Percentiles rank a stretch among this genome's conserved stretches.
Evolutionary conservation across 1,284 basidiomycete genomes (phyloP).

Genomic region (Heterobasidion annosum): DNA sequence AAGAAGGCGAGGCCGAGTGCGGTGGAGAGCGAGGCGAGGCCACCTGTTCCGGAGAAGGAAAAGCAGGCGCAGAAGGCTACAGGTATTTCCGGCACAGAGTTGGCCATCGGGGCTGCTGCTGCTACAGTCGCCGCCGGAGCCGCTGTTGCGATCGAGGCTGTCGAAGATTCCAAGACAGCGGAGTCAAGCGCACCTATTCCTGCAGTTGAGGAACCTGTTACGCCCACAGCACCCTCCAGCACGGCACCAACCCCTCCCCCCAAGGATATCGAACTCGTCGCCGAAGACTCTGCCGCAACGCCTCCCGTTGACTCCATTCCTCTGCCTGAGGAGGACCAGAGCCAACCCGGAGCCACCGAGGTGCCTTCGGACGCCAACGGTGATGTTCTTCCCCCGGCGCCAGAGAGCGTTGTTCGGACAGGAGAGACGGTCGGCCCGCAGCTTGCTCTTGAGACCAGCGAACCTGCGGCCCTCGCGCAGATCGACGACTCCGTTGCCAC

Average conservation of each 20-base stretch:
- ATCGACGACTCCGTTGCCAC: background rate
- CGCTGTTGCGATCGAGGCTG: constrained; percentile 10
- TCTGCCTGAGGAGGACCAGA: background rate
- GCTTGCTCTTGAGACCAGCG: constrained; percentile 19
- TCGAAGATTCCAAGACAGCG: constrained; percentile 9
- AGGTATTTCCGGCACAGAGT: background rate
- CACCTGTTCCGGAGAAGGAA: constrained; percentile 1
- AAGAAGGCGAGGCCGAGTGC: constrained; percentile 10
- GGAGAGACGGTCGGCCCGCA: constrained; percentile 30
- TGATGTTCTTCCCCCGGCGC: constrained; percentile 18
- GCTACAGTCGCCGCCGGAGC: constrained; percentile 6
- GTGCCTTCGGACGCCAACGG: constrained; percentile 1
- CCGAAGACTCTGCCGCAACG: background rate
- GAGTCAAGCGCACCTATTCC: constrained; percentile 6
- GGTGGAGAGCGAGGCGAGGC: constrained; percentile 1
- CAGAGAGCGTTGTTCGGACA: constrained; percentile 23
- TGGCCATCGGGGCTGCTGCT: constrained; percentile 8
- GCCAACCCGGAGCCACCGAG: background rate
- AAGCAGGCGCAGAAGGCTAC: background rate
- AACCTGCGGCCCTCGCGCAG: constrained; percentile 11
- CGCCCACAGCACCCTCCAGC: background rate
- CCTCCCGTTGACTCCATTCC: background rate
- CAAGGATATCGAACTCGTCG: constrained; percentile 2
- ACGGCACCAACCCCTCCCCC: background rate
- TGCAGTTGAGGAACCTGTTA: background rate